phyloP scores from a whole-genome alignment of 1,284 basidiomycete genomes.

The Phenoliferia sp. region DNA sequence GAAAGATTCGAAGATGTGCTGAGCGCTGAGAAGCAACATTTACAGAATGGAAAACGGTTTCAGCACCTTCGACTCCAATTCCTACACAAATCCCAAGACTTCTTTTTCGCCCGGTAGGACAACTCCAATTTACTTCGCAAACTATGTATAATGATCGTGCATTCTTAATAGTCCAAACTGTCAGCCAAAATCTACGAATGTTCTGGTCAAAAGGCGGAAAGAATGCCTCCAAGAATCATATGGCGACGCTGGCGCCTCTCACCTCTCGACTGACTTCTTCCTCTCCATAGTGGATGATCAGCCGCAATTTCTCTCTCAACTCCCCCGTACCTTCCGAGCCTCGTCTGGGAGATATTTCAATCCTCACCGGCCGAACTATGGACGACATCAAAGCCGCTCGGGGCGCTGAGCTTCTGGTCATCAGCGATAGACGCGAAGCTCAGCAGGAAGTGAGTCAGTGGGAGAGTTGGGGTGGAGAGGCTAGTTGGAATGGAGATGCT shows the following conservation, averaged over 20 bases:
- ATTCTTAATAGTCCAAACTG: not conserved
- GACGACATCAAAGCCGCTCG: constrained; percentile 4
- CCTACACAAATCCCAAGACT: not conserved
- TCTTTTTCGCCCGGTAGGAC: not conserved
- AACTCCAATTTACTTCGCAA: not conserved
- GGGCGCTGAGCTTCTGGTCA: not conserved
- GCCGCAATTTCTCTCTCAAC: not conserved
- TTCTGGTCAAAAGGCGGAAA: not conserved
- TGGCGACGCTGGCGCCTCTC: no score
- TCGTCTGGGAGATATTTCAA: not conserved
- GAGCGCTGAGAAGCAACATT: not conserved
- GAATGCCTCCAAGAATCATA: not conserved
- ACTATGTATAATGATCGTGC: not conserved
- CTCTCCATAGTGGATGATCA: constrained; percentile 1
- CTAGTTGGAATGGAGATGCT: not conserved
- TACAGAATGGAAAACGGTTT: not conserved
- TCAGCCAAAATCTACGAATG: not conserved
- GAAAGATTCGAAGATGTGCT: not conserved
- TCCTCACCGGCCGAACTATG: constrained; percentile 22
- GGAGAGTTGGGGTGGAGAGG: not conserved
- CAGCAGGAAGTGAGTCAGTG: not conserved
- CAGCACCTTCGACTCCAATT: not conserved
- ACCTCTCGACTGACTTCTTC: not conserved
- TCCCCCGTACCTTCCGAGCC: not conserved
- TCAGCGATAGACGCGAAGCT: not conserved